These are phyloP conservation scores for Cladobotryum protrusum DNA, from an alignment of 2,329 filamentous ascomycete genomes.

Conservation along the genomic window DNA sequence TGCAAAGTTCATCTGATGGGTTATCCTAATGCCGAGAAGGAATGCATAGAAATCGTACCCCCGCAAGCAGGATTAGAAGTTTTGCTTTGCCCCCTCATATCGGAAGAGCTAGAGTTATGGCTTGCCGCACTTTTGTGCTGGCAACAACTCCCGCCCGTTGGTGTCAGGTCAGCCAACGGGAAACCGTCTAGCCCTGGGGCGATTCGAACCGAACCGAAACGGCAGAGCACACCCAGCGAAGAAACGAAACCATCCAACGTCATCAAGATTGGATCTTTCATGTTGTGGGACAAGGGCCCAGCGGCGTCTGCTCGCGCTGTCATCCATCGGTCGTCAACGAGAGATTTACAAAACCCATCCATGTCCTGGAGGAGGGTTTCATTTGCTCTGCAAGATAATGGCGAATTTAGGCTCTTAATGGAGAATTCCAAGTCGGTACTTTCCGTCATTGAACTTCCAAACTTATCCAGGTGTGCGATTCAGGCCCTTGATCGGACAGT, in stretches of 20 bases:
- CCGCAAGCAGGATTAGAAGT: constrained; percentile 52
- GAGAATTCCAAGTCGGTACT: constrained; percentile 78
- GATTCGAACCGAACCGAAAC: constrained; percentile 38
- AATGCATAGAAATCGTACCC: constrained; percentile 48
- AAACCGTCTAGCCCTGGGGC: constrained; percentile 27
- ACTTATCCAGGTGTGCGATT: constrained; percentile 82
- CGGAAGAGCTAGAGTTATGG: constrained; percentile 70
- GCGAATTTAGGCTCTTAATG: constrained; percentile 83
- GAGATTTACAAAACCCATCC: constrained; percentile 47
- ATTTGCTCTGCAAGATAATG: constrained; percentile 90
- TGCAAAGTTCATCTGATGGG: constrained; percentile 60
- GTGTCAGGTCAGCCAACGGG: constrained; percentile 46
- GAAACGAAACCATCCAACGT: constrained; percentile 52
- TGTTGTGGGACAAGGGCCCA: constrained; percentile 79
- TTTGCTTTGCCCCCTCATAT: constrained; percentile 56
- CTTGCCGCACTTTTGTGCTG: constrained; percentile 74
- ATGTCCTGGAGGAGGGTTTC: constrained; percentile 80
- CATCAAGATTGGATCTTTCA: constrained; percentile 90
- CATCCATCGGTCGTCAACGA: constrained; percentile 50
- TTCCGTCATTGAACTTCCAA: constrained; percentile 77
- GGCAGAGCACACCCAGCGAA: constrained; percentile 31
- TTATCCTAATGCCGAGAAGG: constrained; percentile 35
- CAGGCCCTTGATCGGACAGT: constrained; percentile 88
- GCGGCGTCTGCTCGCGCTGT: constrained; percentile 50
- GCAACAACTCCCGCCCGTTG: constrained; percentile 64